Evolutionary conservation across 495 filamentous ascomycete genomes (phyloP).

Genomic region (Cercophora sp.): DNA sequence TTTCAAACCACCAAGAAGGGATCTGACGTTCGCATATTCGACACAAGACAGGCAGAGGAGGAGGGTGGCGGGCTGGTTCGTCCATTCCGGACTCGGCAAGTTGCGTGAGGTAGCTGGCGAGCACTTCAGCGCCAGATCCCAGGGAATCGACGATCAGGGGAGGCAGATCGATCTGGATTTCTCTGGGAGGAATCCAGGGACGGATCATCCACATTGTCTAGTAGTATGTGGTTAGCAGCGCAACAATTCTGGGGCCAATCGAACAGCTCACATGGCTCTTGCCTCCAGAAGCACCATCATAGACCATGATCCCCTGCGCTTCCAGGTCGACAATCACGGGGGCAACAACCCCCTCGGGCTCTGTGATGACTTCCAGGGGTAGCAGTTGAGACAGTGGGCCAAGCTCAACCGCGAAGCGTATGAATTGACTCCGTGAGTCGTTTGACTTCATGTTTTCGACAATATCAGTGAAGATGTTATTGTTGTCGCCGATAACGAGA

Average conservation of each 20-base stretch:
- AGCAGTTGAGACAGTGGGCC: constrained; percentile 69
- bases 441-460: constrained; percentile 87
- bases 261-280: constrained; percentile 76
- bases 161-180: constrained; percentile 93
- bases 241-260: constrained; percentile 1
- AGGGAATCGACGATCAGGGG: constrained; percentile 87
- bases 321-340: constrained; percentile 71
- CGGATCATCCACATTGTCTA: constrained; percentile 99
- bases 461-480: constrained; percentile 71
- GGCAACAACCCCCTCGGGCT: constrained; percentile 41
- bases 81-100: constrained; percentile 81
- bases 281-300: constrained; percentile 79
- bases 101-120: constrained; percentile 86
- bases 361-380: constrained; percentile 44
- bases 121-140: constrained; percentile 88
- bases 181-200: constrained; percentile 80
- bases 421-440: constrained; percentile 86
- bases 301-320: constrained; percentile 96
- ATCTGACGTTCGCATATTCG: constrained; percentile 97
- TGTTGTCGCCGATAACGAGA: constrained; percentile 69
- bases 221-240: constrained; percentile 19
- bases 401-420: constrained; percentile 76
- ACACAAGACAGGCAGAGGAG: constrained; percentile 84
- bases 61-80: constrained; percentile 77
- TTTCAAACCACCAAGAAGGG: constrained; percentile 99